Percentiles rank a stretch among this genome's conserved stretches.
These are phyloP conservation scores for Arthrobotrys sinensis DNA, from an alignment of 2,329 filamentous ascomycete species.

Conservation along the genomic window DNA sequence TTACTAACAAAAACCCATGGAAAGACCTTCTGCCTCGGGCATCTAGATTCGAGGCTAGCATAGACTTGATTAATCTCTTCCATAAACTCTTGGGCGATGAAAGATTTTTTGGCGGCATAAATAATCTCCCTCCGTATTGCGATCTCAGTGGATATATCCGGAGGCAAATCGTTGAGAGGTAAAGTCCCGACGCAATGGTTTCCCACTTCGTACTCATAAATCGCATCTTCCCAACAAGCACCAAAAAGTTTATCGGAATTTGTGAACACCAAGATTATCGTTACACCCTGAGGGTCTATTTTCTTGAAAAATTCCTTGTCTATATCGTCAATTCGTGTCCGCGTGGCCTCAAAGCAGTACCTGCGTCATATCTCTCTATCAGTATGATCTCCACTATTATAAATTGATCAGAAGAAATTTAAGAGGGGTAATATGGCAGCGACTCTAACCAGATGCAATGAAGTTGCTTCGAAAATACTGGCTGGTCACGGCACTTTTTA, in stretches of 20 bases:
- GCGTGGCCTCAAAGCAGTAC: background rate
- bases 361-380: background rate
- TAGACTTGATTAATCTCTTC: too few species aligned
- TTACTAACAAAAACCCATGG: too few species aligned
- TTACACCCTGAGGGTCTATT: background rate
- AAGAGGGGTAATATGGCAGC: too few species aligned
- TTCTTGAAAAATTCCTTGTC: background rate
- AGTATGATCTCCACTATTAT: too few species aligned
- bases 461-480: background rate
- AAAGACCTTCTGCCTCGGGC: too few species aligned
- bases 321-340: background rate
- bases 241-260: background rate
- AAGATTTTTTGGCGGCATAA: too few species aligned
- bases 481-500: background rate
- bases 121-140: too few species aligned
- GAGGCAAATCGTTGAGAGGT: too few species aligned
- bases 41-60: too few species aligned
- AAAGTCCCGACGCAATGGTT: background rate
- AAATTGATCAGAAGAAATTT: too few species aligned
- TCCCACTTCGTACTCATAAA: background rate
- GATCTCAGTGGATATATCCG: too few species aligned
- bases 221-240: background rate
- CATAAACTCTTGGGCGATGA: too few species aligned
- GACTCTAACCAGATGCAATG: conserved; percentile 1
- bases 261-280: background rate